Base-by-base conservation (phyloP, 495 filamentous ascomycete species). In the Choiromyces venosus region DNA sequence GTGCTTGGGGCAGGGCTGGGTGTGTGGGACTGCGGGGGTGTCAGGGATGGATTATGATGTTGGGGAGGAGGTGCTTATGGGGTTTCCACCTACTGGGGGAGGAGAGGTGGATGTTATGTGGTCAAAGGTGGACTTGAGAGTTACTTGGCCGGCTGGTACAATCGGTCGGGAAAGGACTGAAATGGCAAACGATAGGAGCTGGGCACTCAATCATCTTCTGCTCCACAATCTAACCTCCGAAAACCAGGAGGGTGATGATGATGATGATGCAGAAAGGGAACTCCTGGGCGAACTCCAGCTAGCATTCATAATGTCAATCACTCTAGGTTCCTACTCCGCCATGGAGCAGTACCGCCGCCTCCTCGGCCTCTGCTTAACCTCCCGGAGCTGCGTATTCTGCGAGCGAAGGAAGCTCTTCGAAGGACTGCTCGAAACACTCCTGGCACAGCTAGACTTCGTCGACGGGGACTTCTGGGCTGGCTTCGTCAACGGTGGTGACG, bases 241-340 rank as follows among this genome's bases (percentile, higher is more conserved):
- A 77, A 14, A 16, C 52, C 52, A 61, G 29, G 52, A n/a, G n/a
- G n/a, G n/a, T n/a, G n/a, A n/a, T n/a, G n/a, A n/a, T n/a, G n/a
- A n/a, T n/a, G n/a, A 37, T 10, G 73, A 70, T 37, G 75, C 69
- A 10, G 78, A 73, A 37, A 73, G 87, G 71, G 82, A 91, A 65
- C 77, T 97, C 5, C 82, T 96, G n/a, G 94, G 93, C 56, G 94
- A 98, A 79, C 78, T 97, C 61, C 92, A 97, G 78, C 91, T 96
- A 78, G 86, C 88, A 44, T 97, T 95, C 82, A 78, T 97, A 6
- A 92, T 91, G 80, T 89, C 92, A 16, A 84, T 93, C 73, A 91
- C 90, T 36, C 85, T 97, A 64, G 91, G 91, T 81, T 97, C 96
- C 80, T 87, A 89, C 75, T 93, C 93, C 1, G 96, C 92, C 80